Evolutionary conservation across 1,139 yeast species (phyloP), one percentile per base, ranked within the genome.

Genomic region (Hanseniaspora uvarum): DNA sequence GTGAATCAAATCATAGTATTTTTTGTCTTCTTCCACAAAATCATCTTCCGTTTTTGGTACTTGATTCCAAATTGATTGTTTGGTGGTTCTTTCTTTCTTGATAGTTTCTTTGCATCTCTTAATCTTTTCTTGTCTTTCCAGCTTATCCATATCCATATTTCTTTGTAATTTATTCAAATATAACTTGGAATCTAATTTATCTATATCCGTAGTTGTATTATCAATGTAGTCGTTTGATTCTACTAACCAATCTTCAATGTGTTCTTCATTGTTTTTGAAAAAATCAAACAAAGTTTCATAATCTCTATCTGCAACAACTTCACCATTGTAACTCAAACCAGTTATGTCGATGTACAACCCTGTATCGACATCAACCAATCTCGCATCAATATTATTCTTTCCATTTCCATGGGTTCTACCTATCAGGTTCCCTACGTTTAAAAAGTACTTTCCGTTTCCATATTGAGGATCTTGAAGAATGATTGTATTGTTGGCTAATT

Each of bases 271-370:
- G 7, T 19, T 10, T 5, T 30, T 31, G 18, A 43, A 28, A 30
- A 50, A 50, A 3, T 30, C 33, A 30, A n/a, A 8, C 19, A 50
- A 28, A 24, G 2, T 7, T 12, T 28, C n/a, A 28, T 43, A 50
- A 10, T 50, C 45, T 28, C 33, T 36, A 14, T 50, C 48, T 16
- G 53, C 37, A 2, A 50, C 44, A 37, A 50, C 44, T 19, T 50
- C 53, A n/a, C 44, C 33, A 12, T 37, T 50, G 28, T 21, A 68
- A 23, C 79, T 72, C 50, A 79, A 63, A 0, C 77, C 83, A 1
- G 83, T 79, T 31, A 79, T 76, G 67, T 86, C 95, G 55, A 86
- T 76, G 63, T 82, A 86, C 54, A 81, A 66, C 0, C 95, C 95
- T 11, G 85, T 76, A 58, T 82, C 84, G 5, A 81, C 71, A 65